Percentiles rank a stretch among this genome's conserved stretches.
These are phyloP conservation scores for Leccinum variicolor DNA, from an alignment of 768 basidiomycete species.

Conservation along the genomic window DNA sequence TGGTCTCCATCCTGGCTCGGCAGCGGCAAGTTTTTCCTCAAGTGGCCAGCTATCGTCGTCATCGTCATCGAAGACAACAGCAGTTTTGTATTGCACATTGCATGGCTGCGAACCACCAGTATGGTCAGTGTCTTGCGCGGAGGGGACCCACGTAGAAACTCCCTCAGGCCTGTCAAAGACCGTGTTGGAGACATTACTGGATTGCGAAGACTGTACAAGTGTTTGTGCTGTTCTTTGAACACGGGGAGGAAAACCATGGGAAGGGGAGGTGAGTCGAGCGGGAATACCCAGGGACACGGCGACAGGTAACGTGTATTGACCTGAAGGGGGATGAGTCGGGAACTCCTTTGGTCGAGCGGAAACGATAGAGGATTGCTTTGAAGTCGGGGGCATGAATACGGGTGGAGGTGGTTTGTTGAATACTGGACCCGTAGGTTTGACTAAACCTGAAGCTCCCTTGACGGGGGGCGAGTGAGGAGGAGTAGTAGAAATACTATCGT, in stretches of 20 bases:
- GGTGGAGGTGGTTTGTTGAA: conserved; percentile 52
- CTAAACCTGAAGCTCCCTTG: conserved; percentile 22
- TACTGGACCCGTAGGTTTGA: conserved; percentile 43
- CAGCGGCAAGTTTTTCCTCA: conserved; percentile 57
- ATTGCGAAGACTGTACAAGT: conserved; percentile 53
- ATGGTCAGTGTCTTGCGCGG: conserved; percentile 57
- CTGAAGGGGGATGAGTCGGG: conserved; percentile 34
- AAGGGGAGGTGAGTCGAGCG: conserved; percentile 30
- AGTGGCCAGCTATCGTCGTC: conserved; percentile 71
- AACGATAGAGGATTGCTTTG: conserved; percentile 11
- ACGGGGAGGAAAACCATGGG: conserved; percentile 14
- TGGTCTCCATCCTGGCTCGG: conserved; percentile 56
- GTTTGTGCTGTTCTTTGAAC: conserved; percentile 30
- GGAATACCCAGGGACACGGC: conserved; percentile 46
- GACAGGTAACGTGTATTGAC: conserved; percentile 41
- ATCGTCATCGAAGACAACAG: conserved; percentile 39
- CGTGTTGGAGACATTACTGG: conserved; percentile 48
- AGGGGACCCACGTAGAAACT: conserved; percentile 51
- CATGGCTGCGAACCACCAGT: conserved; percentile 39
- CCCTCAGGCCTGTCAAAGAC: conserved; percentile 49
- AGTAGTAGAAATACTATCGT: conserved; percentile 50
- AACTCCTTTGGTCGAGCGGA: conserved; percentile 27
- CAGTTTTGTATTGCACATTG: neutral
- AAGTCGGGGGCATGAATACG: conserved; percentile 25
- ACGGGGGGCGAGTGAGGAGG: conserved; percentile 55